Conservation (phyloP, 2,329 filamentous ascomycete species). For the Diaporthe vexans region DNA sequence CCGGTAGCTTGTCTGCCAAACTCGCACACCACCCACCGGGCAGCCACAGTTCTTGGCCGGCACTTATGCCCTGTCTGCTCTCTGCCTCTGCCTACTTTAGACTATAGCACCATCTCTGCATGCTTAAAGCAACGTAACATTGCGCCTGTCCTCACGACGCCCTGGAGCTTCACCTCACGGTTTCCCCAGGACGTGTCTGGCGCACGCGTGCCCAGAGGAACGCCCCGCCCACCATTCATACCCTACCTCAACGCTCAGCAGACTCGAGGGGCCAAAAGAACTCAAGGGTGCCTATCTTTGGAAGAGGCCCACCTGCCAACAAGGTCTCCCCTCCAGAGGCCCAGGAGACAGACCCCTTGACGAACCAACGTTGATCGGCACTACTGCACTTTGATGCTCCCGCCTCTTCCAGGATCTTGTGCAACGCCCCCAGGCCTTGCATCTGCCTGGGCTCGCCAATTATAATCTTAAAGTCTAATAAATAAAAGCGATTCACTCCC, state of each 20-base stretch:
- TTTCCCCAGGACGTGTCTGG: constrained; percentile 4
- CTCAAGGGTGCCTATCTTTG: constrained; percentile 23
- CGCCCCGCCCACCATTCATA: constrained; percentile 5
- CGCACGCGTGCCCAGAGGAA: constrained; percentile 16
- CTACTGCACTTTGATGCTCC: constrained; percentile 28
- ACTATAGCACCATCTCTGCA: constrained; percentile 2
- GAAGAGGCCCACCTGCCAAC: constrained; percentile 24
- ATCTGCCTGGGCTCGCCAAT: neutral
- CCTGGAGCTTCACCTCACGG: constrained; percentile 2
- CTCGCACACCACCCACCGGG: neutral
- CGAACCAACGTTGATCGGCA: constrained; percentile 27
- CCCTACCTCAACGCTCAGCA: neutral
- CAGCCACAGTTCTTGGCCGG: constrained; percentile 32
- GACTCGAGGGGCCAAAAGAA: neutral
- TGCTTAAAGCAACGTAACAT: constrained; percentile 37
- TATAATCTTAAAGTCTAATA: constrained; percentile 19
- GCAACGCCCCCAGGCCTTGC: constrained; percentile 15
- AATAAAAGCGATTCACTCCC: constrained; percentile 28
- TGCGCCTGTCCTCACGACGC: constrained; percentile 28
- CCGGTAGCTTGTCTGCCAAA: neutral
- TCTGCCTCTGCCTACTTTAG: neutral
- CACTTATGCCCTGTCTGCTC: constrained; percentile 1
- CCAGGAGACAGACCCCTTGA: constrained; percentile 1
- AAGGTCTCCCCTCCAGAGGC: constrained; percentile 7
- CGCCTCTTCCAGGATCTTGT: constrained; percentile 18